A percentile compares a stretch with the other conserved stretches of the same genome.
Evolutionary conservation across 2,329 filamentous ascomycete genomes (phyloP).

Genomic region (Colletotrichum gloeosporioides): DNA sequence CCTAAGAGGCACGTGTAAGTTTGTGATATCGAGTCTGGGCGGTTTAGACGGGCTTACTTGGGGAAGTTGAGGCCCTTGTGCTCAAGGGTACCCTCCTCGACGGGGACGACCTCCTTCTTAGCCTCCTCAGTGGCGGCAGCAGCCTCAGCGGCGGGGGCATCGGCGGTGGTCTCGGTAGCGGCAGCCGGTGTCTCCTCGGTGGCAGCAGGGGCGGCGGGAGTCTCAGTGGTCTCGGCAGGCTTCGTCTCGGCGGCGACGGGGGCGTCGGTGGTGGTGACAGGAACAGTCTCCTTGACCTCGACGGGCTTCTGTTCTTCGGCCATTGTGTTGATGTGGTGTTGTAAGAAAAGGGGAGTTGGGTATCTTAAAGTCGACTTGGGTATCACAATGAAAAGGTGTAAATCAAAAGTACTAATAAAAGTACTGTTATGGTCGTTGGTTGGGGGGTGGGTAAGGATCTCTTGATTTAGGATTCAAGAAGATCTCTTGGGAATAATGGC

Average conservation of each 20-base stretch:
- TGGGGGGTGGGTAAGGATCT: slow-evolving; percentile 34
- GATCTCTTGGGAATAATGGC: slow-evolving; percentile 32
- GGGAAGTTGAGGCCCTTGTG: slow-evolving; percentile 88
- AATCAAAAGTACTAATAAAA: slow-evolving; percentile 36
- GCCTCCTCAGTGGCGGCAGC: slow-evolving; percentile 44
- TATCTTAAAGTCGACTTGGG: slow-evolving; percentile 47
- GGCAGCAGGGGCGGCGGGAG: slow-evolving; percentile 40
- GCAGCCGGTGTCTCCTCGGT: slow-evolving; percentile 39
- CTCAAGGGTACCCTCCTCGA: slow-evolving; percentile 83
- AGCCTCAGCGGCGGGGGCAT: slow-evolving; percentile 39
- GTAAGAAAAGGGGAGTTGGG: slow-evolving; percentile 38
- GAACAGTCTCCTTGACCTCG: slow-evolving; percentile 61
- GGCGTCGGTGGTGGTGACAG: slow-evolving; percentile 45
- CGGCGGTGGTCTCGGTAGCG: slow-evolving; percentile 44
- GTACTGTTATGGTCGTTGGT: slow-evolving; percentile 28
- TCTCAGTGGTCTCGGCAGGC: slow-evolving; percentile 30
- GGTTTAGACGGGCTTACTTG: slow-evolving; percentile 71
- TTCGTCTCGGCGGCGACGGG: slow-evolving; percentile 39
- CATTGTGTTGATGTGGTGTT: slow-evolving; percentile 58
- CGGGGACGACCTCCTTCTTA: slow-evolving; percentile 66
- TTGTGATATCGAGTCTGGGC: background rate
- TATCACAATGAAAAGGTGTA: slow-evolving; percentile 57
- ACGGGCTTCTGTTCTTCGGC: slow-evolving; percentile 76
- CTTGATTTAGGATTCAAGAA: slow-evolving; percentile 29
- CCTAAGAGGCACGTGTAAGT: slow-evolving; percentile 52